Conservation (phyloP, 169 alveolate species). For the Besnoitia besnoiti region DNA sequence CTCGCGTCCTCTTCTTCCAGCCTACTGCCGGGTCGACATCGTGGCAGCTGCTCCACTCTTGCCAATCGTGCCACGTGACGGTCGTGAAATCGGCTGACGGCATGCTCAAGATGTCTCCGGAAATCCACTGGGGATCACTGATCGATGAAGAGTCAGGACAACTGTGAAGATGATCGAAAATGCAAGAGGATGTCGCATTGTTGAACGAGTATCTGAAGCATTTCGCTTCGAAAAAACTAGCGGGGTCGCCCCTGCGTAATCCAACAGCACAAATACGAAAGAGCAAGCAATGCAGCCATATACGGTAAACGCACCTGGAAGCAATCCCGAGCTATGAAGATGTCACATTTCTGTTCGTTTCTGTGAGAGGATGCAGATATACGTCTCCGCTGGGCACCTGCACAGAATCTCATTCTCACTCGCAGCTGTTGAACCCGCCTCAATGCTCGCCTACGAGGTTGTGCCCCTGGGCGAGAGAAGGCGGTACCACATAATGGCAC, state of each 20-base stretch:
- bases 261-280: neutral
- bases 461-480: no score
- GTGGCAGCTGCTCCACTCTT: conserved; percentile 56
- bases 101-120: conserved; percentile 43
- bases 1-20: conserved; percentile 53
- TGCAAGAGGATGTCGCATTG: conserved; percentile 47
- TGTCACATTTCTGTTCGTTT: no score
- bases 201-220: conserved; percentile 45
- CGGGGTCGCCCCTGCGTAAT: conserved; percentile 1
- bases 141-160: neutral
- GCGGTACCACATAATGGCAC: no score
- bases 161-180: neutral
- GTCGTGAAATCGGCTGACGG: conserved; percentile 20
- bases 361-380: no score
- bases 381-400: no score
- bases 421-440: no score
- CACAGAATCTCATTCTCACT: no score
- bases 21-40: conserved; percentile 32
- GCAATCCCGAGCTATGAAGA: no score
- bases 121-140: conserved; percentile 34
- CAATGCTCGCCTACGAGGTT: no score
- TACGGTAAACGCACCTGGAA: no score
- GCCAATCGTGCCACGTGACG: conserved; percentile 23
- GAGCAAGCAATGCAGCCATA: no score
- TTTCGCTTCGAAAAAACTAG: neutral